Evolutionary conservation across 306 rosid genomes (phyloP).

Genomic region (Medicago lupulina): DNA sequence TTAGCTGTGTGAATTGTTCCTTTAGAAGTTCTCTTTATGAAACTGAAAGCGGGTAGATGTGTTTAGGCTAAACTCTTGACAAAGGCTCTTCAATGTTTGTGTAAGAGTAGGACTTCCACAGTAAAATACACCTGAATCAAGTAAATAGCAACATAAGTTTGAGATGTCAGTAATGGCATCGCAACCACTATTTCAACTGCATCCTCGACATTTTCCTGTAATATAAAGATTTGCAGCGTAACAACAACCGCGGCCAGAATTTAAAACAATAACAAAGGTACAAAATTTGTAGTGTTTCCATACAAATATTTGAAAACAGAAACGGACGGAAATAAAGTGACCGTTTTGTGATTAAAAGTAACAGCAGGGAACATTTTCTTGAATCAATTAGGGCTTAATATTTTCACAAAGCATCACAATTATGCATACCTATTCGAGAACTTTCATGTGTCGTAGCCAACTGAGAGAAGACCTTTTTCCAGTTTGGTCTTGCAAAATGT

Average conservation of each 20-base stretch:
- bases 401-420: conserved; percentile 14
- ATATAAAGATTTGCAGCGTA: no score
- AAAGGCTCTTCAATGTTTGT: conserved; percentile 43
- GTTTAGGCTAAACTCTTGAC: conserved; percentile 50
- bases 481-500: conserved; percentile 91
- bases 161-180: no score
- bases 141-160: not conserved
- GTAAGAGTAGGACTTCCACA: conserved; percentile 73
- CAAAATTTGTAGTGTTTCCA: not conserved
- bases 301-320: not conserved
- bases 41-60: conserved; percentile 67
- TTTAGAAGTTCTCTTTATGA: conserved; percentile 87
- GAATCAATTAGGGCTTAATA: not conserved
- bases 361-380: not conserved
- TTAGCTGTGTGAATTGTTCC: conserved; percentile 6
- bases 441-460: conserved; percentile 57
- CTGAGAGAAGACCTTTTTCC: conserved; percentile 74
- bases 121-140: conserved; percentile 85
- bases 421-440: conserved; percentile 66
- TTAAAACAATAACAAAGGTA: not conserved
- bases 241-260: no score
- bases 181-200: no score
- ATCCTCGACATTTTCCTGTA: no score
- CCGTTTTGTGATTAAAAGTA: not conserved
- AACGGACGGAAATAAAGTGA: not conserved